These are phyloP conservation scores for Trypanosoma grayi DNA, from an alignment of 208 protist species.

Conservation along the genomic window DNA sequence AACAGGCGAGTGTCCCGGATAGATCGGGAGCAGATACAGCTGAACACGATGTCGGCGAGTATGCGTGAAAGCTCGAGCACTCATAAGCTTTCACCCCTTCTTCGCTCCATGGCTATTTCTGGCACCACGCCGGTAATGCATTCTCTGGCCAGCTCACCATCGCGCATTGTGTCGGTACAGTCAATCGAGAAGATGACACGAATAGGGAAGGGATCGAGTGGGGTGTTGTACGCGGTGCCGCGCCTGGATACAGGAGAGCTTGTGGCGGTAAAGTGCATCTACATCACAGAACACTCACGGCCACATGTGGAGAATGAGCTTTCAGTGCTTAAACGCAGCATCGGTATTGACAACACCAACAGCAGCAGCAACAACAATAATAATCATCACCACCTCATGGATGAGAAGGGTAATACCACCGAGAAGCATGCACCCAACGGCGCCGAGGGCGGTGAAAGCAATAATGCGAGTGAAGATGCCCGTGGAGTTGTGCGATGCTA, in stretches of 20 bases:
- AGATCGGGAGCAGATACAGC: neutral
- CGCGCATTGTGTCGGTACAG: constrained; percentile 12
- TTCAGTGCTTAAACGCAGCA: constrained; percentile 16
- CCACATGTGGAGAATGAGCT: constrained; percentile 29
- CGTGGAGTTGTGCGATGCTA: constrained; percentile 21
- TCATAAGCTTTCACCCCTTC: neutral
- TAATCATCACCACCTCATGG: neutral
- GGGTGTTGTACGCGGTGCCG: constrained; percentile 15
- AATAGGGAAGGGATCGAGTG: constrained; percentile 28
- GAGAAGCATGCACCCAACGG: neutral
- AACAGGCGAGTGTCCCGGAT: neutral
- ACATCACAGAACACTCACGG: constrained; percentile 18
- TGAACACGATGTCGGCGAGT: neutral
- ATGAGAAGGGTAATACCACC: neutral
- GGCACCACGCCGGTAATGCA: neutral
- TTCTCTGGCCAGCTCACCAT: neutral
- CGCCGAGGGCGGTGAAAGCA: neutral
- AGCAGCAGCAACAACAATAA: neutral
- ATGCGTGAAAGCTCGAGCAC: constrained; percentile 4
- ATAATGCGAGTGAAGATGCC: constrained; percentile 7
- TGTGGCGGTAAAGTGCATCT: constrained; percentile 34
- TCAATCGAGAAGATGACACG: constrained; percentile 13
- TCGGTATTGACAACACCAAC: neutral
- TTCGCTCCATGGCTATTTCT: neutral
- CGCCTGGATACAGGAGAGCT: constrained; percentile 24